Base-by-base conservation (phyloP, 2,329 filamentous ascomycete genomes). In the Colletotrichum cereale region DNA sequence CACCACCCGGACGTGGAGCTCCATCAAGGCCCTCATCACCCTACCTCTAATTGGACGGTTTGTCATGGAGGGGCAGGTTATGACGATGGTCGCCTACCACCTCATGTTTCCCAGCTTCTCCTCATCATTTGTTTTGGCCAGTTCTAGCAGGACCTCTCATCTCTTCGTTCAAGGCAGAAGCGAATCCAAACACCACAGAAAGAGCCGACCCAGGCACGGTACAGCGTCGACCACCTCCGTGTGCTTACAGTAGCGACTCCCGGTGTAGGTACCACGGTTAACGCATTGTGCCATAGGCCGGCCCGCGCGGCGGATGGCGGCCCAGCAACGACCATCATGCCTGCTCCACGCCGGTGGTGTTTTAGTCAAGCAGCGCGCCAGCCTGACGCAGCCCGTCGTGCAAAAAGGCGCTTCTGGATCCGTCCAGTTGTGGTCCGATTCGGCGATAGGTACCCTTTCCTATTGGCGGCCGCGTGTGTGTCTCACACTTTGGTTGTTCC, bases 401-500 rank as follows among this genome's bases (percentile, higher is more conserved):
- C 52, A 69, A 69, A 69, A 72, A 69, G 64, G 65, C 58, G 65
- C 65, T 72, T 72, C 65, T 72, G 69, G 68, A 64, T 64, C 68
- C 68, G 65, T 63, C 68, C 68, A 53, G 62, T 72, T 70, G 66
- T 71, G 73, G 73, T 73, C 71, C 73, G 71, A 71, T 73, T 73
- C 73, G 71, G 73, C 66, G 62, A 71, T 70, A 72, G 67, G 62
- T 62, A 73, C 58, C 53, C 21, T 52, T 56, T 62, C 66, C 71
- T 47, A 74, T 73, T 74, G 73, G 73, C 55, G 60, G 56, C 55
- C 58, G 60, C 34, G 29, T 31, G 55, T 71, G 64, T 67, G 66
- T 72, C 73, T 73, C 73, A 74, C 66, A 74, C 73, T 73, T 58
- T 66, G 63, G 34, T 56, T 66, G 73, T 74, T 71, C 70, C 73